phyloP scores from a whole-genome alignment of 2,329 filamentous ascomycete species.

The Zopfia rhizophila region DNA sequence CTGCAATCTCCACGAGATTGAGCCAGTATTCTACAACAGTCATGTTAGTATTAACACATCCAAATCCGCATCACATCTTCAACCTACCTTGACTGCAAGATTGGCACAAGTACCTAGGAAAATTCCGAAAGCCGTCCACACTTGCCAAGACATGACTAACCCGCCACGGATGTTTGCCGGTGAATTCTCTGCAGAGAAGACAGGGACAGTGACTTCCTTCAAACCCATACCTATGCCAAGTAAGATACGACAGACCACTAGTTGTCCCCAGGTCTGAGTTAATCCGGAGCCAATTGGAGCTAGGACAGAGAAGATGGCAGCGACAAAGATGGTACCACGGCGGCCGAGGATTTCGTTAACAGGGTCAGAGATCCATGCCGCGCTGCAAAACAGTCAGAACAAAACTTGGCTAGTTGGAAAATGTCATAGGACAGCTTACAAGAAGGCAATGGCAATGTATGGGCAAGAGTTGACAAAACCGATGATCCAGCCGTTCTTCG shows the following conservation, averaged over 20 bases:
- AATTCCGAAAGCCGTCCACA: conserved; percentile 58
- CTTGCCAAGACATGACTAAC: conserved; percentile 60
- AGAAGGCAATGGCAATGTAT: conserved; percentile 43
- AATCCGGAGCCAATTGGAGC: conserved; percentile 48
- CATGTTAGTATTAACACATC: background rate
- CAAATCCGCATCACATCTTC: background rate
- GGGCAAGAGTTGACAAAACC: conserved; percentile 46
- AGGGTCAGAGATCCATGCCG: conserved; percentile 29
- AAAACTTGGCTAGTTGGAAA: background rate
- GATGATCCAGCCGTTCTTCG: conserved; percentile 46
- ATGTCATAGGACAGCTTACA: conserved; percentile 16
- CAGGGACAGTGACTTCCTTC: conserved; percentile 54
- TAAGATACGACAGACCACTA: conserved; percentile 48
- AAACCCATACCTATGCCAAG: conserved; percentile 55
- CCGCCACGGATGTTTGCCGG: conserved; percentile 61
- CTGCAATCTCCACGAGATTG: conserved; percentile 53
- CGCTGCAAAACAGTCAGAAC: conserved; percentile 8
- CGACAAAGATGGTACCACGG: conserved; percentile 46
- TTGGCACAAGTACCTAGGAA: conserved; percentile 56
- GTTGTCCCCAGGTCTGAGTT: conserved; percentile 52
- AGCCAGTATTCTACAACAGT: conserved; percentile 38
- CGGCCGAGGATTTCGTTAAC: conserved; percentile 44
- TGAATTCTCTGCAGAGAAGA: conserved; percentile 59
- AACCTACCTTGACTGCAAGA: conserved; percentile 50
- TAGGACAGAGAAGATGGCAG: conserved; percentile 46